These are phyloP conservation scores for Mortierella sp. DNA, from an alignment of 371 early-diverging fungal species.

Conservation along the genomic window DNA sequence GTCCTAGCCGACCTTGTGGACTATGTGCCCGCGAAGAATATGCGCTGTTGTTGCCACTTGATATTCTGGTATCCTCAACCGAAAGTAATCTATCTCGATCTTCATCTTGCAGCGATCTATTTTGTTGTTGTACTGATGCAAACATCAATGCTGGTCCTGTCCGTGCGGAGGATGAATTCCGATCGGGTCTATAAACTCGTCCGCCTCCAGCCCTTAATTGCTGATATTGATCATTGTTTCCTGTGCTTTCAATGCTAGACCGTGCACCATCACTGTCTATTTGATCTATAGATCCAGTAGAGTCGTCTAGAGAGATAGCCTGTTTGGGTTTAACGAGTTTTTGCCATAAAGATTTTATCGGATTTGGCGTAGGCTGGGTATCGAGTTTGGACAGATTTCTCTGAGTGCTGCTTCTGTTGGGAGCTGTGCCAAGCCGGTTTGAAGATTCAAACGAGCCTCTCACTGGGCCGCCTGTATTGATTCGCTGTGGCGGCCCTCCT, in stretches of 20 bases:
- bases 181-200: constrained; percentile 16
- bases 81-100: constrained; percentile 38
- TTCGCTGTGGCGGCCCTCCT: constrained; percentile 3
- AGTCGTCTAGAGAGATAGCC: constrained; percentile 31
- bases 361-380: constrained; percentile 11
- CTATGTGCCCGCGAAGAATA: constrained; percentile 29
- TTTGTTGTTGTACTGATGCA: constrained; percentile 50
- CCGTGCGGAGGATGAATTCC: constrained; percentile 15
- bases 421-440: constrained; percentile 13
- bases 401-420: constrained; percentile 14
- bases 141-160: constrained; percentile 56
- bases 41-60: constrained; percentile 12
- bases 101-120: constrained; percentile 21
- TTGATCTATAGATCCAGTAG: constrained; percentile 1
- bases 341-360: constrained; percentile 46
- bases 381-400: constrained; percentile 23
- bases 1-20: constrained; percentile 28
- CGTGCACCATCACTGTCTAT: constrained; percentile 37
- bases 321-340: constrained; percentile 45
- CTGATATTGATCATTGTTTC: constrained; percentile 12
- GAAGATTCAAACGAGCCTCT: constrained; percentile 7
- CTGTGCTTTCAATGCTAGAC: constrained; percentile 46
- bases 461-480: not conserved
- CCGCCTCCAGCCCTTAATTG: not conserved
- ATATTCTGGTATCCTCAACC: constrained; percentile 7